phyloP scores from a whole-genome alignment of 2,329 filamentous ascomycete species.

The Chrysoporthe austroafricana region DNA sequence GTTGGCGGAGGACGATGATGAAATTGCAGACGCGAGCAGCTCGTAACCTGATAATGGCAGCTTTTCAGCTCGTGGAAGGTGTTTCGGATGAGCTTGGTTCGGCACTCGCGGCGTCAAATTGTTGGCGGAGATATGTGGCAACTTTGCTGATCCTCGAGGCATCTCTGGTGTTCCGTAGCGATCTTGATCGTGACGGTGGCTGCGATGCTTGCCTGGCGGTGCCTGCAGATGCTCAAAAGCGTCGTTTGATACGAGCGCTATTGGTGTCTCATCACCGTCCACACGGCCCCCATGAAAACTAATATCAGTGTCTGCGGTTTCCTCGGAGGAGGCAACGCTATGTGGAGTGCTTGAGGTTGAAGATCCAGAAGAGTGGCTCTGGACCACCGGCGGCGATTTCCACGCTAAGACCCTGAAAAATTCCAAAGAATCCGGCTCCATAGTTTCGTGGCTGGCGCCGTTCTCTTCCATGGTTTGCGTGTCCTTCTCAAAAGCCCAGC shows the following conservation, averaged over 20 bases:
- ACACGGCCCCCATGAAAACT: conserved; percentile 48
- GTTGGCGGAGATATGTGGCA: conserved; percentile 42
- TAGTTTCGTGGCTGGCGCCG: conserved; percentile 38
- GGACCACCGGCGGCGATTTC: conserved; percentile 36
- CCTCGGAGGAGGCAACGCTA: conserved; percentile 46
- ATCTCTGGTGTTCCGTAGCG: conserved; percentile 49
- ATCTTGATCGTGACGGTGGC: conserved; percentile 29
- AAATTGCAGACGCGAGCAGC: conserved; percentile 60
- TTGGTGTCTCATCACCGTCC: conserved; percentile 35
- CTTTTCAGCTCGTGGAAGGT: conserved; percentile 46
- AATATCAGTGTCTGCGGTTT: conserved; percentile 47
- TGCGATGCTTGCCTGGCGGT: conserved; percentile 27
- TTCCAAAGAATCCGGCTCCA: conserved; percentile 36
- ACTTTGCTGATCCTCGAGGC: conserved; percentile 43
- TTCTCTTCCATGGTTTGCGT: conserved; percentile 52
- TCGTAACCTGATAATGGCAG: conserved; percentile 63
- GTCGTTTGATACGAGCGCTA: conserved; percentile 31
- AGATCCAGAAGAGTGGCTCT: conserved; percentile 42
- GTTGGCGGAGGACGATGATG: conserved; percentile 26
- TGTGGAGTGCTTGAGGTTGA: conserved; percentile 55
- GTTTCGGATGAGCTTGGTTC: conserved; percentile 40
- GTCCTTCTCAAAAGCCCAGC: conserved; percentile 63
- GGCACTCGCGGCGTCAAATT: conserved; percentile 43
- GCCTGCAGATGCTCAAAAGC: background rate
- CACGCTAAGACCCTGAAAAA: conserved; percentile 30